Percentiles rank a stretch among this genome's conserved stretches.
Conservation (phyloP, 177 flowering plant genomes). For the Vitis hybrid region DNA sequence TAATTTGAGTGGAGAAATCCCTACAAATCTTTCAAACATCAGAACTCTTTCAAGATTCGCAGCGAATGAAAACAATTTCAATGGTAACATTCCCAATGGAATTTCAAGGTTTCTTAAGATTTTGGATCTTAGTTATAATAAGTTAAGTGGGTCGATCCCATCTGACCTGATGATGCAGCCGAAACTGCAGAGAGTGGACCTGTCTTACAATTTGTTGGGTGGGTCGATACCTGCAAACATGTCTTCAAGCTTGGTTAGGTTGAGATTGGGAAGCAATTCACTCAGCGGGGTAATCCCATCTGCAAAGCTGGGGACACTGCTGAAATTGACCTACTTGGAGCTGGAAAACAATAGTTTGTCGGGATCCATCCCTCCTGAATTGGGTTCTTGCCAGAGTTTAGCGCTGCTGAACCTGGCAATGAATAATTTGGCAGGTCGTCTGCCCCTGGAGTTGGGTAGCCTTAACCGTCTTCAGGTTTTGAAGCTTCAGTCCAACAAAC, state of each 20-base stretch:
- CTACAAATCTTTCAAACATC: conserved; percentile 34
- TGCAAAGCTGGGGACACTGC: conserved; percentile 17
- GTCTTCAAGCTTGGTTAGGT: conserved; percentile 43
- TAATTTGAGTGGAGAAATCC: conserved; percentile 46
- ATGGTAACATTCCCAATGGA: conserved; percentile 50
- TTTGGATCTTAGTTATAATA: conserved; percentile 70
- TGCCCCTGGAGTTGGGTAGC: conserved; percentile 49
- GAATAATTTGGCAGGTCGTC: conserved; percentile 43
- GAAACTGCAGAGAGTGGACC: conserved; percentile 49
- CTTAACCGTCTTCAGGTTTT: conserved; percentile 51
- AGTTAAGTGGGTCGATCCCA: conserved; percentile 49
- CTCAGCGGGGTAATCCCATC: conserved; percentile 48
- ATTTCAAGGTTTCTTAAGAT: conserved; percentile 30
- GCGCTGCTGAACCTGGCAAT: conserved; percentile 51
- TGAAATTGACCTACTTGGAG: conserved; percentile 54
- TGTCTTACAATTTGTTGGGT: conserved; percentile 44
- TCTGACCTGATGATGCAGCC: conserved; percentile 38
- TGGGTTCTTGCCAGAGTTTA: conserved; percentile 47
- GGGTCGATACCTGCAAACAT: conserved; percentile 52
- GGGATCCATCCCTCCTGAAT: conserved; percentile 47
- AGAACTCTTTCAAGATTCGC: conserved; percentile 49
- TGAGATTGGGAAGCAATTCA: conserved; percentile 58
- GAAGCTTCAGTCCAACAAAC: conserved; percentile 47
- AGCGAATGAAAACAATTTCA: conserved; percentile 56
- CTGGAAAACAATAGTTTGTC: conserved; percentile 49